These are phyloP conservation scores for Prunus campanulata DNA, from an alignment of 306 rosid species.

Conservation along the genomic window DNA sequence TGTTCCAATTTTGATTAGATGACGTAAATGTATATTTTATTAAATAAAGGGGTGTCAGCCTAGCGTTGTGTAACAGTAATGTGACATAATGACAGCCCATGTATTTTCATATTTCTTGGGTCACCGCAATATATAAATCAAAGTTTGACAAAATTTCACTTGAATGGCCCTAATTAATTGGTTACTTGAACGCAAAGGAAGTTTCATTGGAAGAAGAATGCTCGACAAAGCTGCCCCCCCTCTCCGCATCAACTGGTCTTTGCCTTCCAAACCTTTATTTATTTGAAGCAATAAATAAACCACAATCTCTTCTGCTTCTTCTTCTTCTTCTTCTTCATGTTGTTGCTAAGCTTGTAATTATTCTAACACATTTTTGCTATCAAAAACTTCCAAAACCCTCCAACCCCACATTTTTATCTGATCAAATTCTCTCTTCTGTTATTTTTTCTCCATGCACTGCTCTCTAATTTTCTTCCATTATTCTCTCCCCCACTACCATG, in stretches of 20 bases:
- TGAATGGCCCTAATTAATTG: conserved; percentile 30
- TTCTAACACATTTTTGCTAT: conserved; percentile 44
- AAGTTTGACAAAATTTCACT: conserved; percentile 61
- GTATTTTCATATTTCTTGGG: not conserved
- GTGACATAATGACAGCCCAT: not conserved
- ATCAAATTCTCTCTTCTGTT: conserved; percentile 15
- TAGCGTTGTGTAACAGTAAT: not conserved
- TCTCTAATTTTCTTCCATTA: not conserved
- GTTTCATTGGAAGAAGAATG: conserved; percentile 78
- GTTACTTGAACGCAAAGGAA: conserved; percentile 95
- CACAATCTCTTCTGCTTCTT: not conserved
- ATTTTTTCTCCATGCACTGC: conserved; percentile 24
- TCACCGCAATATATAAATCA: conserved; percentile 31
- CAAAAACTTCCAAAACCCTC: conserved; percentile 37
- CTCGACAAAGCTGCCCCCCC: conserved; percentile 60
- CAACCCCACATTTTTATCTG: conserved; percentile 1
- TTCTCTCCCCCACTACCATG: conserved; percentile 27
- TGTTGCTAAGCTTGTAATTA: conserved; percentile 30
- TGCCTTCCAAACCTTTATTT: conserved; percentile 19
- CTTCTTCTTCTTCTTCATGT: not conserved
- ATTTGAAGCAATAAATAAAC: no score
- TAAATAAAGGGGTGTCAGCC: not conserved
- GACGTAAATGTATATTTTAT: not conserved
- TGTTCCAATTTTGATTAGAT: not conserved
- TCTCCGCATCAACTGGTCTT: conserved; percentile 58